Percentiles rank a stretch among this genome's conserved stretches.
Conservation (phyloP, 208 protist species). For the Leishmania tropica region DNA sequence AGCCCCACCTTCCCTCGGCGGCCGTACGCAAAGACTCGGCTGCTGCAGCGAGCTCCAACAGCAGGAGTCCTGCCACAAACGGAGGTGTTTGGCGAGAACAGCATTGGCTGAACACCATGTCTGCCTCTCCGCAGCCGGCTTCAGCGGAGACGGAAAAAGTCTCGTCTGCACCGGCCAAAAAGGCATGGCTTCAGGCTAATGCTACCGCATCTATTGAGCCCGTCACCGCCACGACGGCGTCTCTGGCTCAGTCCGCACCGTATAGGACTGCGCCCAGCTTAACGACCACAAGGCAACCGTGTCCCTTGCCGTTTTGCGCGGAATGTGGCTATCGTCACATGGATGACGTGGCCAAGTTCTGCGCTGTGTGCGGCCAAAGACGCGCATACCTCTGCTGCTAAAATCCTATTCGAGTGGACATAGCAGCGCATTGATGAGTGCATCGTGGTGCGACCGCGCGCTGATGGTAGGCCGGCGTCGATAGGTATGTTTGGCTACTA, state of each 20-base stretch:
- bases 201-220: not conserved
- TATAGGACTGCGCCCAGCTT: not conserved
- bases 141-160: not conserved
- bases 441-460: not conserved
- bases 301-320: slow-evolving; percentile 40
- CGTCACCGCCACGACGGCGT: not conserved
- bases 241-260: no score
- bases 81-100: not conserved
- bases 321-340: slow-evolving; percentile 74
- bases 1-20: not conserved
- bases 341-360: slow-evolving; percentile 78
- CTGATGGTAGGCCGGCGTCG: not conserved
- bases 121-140: not conserved
- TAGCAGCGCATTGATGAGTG: not conserved
- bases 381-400: slow-evolving; percentile 37
- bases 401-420: not conserved
- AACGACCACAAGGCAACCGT: not conserved
- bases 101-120: not conserved
- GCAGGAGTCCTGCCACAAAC: not conserved
- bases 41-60: not conserved
- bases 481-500: not conserved
- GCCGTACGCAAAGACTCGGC: not conserved
- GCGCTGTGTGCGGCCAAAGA: slow-evolving; percentile 81
- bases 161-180: not conserved
- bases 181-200: no score